Evolutionary conservation across 345 rosid genomes (phyloP).

Genomic region (Ceriops decandra): DNA sequence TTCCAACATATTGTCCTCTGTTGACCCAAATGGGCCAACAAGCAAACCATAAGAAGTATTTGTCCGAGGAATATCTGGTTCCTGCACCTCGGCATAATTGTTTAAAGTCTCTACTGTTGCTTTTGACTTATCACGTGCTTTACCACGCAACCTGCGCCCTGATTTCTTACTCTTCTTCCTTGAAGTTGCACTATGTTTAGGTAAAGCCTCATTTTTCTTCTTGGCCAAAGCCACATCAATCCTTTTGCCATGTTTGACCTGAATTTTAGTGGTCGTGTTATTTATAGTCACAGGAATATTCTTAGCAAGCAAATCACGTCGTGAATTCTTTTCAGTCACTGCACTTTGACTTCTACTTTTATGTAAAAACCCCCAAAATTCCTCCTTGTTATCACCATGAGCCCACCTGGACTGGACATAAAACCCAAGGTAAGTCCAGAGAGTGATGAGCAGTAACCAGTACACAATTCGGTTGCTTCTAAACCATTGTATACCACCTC

Average conservation of each 20-base stretch:
- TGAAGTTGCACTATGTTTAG: conserved; percentile 32
- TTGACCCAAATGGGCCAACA: conserved; percentile 85
- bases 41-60: conserved; percentile 67
- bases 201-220: conserved; percentile 36
- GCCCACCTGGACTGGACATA: conserved; percentile 97
- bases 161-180: conserved; percentile 52
- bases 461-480: conserved; percentile 69
- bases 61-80: conserved; percentile 55
- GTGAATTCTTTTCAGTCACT: conserved; percentile 33
- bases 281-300: conserved; percentile 37
- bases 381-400: conserved; percentile 69
- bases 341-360: conserved; percentile 33
- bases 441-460: conserved; percentile 93
- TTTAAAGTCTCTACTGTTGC: conserved; percentile 31
- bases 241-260: conserved; percentile 37
- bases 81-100: conserved; percentile 44
- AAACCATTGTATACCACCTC: conserved; percentile 64
- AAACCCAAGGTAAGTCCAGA: conserved; percentile 95
- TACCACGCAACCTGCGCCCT: conserved; percentile 41
- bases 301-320: conserved; percentile 51
- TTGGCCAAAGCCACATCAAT: conserved; percentile 50
- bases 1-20: conserved; percentile 66
- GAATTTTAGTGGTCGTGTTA: conserved; percentile 36
- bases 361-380: conserved; percentile 66
- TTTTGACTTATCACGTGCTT: conserved; percentile 41